A percentile compares a stretch with the other conserved stretches of the same genome.
These are phyloP conservation scores for Theobroma grandiflorum DNA, from an alignment of 441 rosid species.

Conservation along the genomic window DNA sequence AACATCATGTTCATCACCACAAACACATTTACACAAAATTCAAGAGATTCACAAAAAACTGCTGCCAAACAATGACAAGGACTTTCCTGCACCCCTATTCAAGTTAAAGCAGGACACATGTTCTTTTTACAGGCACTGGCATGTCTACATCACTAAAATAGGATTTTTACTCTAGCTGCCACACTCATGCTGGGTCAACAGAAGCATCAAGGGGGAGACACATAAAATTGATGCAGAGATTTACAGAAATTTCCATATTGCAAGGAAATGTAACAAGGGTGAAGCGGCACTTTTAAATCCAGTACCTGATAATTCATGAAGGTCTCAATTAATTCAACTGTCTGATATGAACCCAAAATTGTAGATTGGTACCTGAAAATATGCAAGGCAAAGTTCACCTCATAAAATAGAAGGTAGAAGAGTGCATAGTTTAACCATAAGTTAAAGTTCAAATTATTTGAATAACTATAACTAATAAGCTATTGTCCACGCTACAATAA, in stretches of 20 bases:
- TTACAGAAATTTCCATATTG: neutral
- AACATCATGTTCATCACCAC: neutral
- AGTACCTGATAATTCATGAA: constrained; percentile 98
- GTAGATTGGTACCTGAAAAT: constrained; percentile 92
- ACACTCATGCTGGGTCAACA: neutral
- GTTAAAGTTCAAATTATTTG: neutral
- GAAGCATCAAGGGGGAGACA: neutral
- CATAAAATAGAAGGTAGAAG: neutral
- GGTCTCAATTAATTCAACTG: constrained; percentile 93
- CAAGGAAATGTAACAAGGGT: neutral
- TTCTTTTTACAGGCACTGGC: neutral
- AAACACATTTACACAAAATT: neutral
- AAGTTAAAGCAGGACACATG: neutral
- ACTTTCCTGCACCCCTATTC: neutral
- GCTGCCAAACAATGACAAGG: neutral
- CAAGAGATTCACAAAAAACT: neutral
- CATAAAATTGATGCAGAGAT: neutral
- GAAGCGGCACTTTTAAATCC: neutral
- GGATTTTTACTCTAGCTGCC: neutral
- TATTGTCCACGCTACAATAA: neutral
- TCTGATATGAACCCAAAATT: constrained; percentile 93
- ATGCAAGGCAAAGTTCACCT: neutral
- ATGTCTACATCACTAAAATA: neutral
- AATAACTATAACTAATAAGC: neutral
- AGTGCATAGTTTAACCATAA: neutral